These are phyloP conservation scores for Linum usitatissimum DNA, from an alignment of 345 rosid species.

Conservation along the genomic window DNA sequence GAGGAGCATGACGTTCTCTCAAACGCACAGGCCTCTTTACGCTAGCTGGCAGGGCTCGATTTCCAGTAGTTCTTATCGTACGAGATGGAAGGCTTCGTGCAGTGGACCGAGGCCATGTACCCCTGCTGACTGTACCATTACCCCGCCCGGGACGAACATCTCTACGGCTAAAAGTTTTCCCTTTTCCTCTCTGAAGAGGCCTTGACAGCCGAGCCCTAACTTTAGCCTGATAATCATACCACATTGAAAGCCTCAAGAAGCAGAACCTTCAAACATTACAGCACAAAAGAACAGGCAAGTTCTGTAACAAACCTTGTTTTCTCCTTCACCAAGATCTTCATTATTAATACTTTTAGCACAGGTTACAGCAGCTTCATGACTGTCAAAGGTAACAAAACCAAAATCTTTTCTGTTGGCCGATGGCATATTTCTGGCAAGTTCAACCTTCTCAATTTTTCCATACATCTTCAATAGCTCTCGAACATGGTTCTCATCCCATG, in stretches of 20 bases:
- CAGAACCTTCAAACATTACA: neutral
- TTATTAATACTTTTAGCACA: slow-evolving; percentile 93
- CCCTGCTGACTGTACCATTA: slow-evolving; percentile 46
- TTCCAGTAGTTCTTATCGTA: slow-evolving; percentile 34
- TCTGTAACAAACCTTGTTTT: slow-evolving; percentile 45
- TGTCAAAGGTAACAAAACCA: slow-evolving; percentile 90
- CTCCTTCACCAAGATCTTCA: slow-evolving; percentile 77
- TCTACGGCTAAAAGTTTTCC: slow-evolving; percentile 44
- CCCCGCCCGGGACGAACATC: slow-evolving; percentile 56
- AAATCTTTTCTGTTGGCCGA: slow-evolving; percentile 94
- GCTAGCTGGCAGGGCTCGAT: slow-evolving; percentile 45
- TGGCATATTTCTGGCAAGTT: slow-evolving; percentile 98
- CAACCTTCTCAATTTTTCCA: slow-evolving; percentile 80
- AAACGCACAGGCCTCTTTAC: slow-evolving; percentile 42
- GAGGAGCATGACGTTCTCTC: slow-evolving; percentile 61
- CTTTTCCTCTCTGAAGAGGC: slow-evolving; percentile 81
- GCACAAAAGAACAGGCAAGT: slow-evolving; percentile 4
- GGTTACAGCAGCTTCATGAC: slow-evolving; percentile 80
- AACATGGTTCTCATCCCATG: slow-evolving; percentile 93
- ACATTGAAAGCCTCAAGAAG: neutral
- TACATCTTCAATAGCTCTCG: slow-evolving; percentile 52
- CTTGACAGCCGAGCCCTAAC: slow-evolving; percentile 94
- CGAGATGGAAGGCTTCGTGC: slow-evolving; percentile 37
- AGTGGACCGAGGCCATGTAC: slow-evolving; percentile 55
- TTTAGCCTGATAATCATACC: slow-evolving; percentile 46